Base-by-base conservation (phyloP, 2,329 filamentous ascomycete species). In the Calonectria hongkongensis region DNA sequence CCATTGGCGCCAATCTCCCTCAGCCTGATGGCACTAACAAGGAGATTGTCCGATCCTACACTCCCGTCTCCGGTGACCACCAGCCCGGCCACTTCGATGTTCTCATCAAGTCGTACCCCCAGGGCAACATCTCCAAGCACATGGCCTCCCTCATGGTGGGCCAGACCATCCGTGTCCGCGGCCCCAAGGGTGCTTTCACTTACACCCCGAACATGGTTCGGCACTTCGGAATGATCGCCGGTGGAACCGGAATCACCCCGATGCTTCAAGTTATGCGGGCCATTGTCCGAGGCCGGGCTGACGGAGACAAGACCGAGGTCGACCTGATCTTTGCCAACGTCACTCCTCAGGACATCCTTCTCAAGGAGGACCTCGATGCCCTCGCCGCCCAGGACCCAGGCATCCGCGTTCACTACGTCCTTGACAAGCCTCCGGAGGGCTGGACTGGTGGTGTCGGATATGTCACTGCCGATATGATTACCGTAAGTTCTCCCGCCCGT, bases 251-350 rank as follows among this genome's bases (percentile, higher is more conserved):
- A 79, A 98, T 99, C 85, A 98, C 97, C 12, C 97, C 97, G 73
- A 99, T 99, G 97, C 91, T 98, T 75, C 97, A 99, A 88, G 92
- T 99, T 80, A 92, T 98, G 83, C 94, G 95, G 81, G 97, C 96
- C 72, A 95, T 98, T 79, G 91, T 96, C 80, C 92, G 95, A 79
- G 95, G 95, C 81, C 92, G 95, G 79, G 89, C 92, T 68, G 88
- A 92, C 64, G 96, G 93, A 74, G 95, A 98, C 86, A 92, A 88
- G 83, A 99, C 97, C 73, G 89, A 98, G 88, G 92, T 98, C 67
- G 95, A 98, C 83, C 88, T 99, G 75, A 95, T 99, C 85, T 99
- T 98, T 82, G 97, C 97, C 84, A 99, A 99, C 84, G 97, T 99
- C 73, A 96, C 97, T 80, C 87, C 89, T 71, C 94, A 98, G 83